These are phyloP conservation scores for Sporisorium scitamineum DNA, from an alignment of 1,284 basidiomycete species.

Conservation along the genomic window DNA sequence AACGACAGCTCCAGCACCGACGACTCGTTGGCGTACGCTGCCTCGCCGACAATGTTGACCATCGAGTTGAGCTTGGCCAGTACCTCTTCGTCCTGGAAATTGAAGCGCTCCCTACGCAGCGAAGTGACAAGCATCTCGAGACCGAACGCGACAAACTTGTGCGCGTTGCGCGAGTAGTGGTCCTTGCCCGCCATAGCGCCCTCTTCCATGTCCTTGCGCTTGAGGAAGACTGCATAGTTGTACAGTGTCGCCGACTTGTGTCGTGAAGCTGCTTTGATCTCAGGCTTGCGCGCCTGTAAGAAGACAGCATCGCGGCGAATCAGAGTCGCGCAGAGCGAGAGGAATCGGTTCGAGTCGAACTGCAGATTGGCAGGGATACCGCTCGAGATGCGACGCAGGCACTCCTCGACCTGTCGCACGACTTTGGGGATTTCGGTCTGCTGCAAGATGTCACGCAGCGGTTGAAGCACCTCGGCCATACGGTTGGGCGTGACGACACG, in stretches of 20 bases:
- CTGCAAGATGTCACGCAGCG: slow-evolving; percentile 86
- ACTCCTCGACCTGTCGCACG: slow-evolving; percentile 90
- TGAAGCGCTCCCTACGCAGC: slow-evolving; percentile 85
- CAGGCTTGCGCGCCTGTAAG: slow-evolving; percentile 49
- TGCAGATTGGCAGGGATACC: slow-evolving; percentile 87
- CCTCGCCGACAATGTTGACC: slow-evolving; percentile 88
- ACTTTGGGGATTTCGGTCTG: slow-evolving; percentile 84
- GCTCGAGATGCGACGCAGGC: slow-evolving; percentile 82
- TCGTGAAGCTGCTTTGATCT: slow-evolving; percentile 30
- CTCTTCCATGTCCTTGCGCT: slow-evolving; percentile 62
- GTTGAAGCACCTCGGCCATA: slow-evolving; percentile 82
- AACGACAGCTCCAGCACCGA: slow-evolving; percentile 84
- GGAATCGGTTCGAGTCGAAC: slow-evolving; percentile 78
- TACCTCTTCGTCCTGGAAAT: slow-evolving; percentile 80
- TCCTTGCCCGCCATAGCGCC: slow-evolving; percentile 59
- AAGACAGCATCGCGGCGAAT: slow-evolving; percentile 84
- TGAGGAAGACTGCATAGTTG: slow-evolving; percentile 50
- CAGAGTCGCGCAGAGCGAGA: slow-evolving; percentile 88
- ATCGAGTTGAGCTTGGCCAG: slow-evolving; percentile 86
- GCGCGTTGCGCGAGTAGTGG: slow-evolving; percentile 73
- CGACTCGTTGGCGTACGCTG: slow-evolving; percentile 85
- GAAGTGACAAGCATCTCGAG: slow-evolving; percentile 91
- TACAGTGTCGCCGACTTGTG: slow-evolving; percentile 35
- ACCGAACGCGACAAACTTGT: slow-evolving; percentile 90
- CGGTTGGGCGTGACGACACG: slow-evolving; percentile 67